Evolutionary conservation across 2,329 filamentous ascomycete species (phyloP).

Genomic region (Epicoccum nigrum): DNA sequence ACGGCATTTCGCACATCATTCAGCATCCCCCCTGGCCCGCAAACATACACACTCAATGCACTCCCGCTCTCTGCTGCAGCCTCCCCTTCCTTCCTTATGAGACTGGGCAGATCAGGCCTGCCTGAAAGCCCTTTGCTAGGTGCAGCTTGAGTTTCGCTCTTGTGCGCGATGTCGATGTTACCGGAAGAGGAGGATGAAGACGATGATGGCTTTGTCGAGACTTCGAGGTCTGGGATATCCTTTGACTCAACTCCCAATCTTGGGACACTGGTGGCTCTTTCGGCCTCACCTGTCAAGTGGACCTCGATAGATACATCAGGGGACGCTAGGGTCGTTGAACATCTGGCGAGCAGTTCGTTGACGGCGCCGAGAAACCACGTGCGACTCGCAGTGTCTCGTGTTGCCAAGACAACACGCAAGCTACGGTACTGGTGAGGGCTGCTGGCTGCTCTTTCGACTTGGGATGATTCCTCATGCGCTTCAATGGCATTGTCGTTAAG

Average conservation of each 20-base stretch:
- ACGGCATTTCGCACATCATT: slow-evolving; percentile 57
- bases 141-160: not conserved
- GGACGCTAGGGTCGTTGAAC: not conserved
- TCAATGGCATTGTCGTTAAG: too few relatives aligned
- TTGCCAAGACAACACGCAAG: not conserved
- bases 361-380: not conserved
- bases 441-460: not conserved
- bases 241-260: not conserved
- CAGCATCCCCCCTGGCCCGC: slow-evolving; percentile 55
- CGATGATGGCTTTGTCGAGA: too few relatives aligned
- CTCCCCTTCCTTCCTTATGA: not conserved
- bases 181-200: not conserved
- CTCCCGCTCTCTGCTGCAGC: not conserved
- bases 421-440: not conserved
- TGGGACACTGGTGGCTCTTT: too few relatives aligned
- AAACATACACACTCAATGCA: slow-evolving; percentile 48
- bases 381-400: not conserved
- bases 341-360: not conserved
- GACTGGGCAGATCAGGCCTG: not conserved
- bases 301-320: not conserved
- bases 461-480: not conserved
- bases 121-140: not conserved
- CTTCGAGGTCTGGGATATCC: not conserved
- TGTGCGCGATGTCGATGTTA: not conserved
- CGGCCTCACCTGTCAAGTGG: not conserved